phyloP scores from a whole-genome alignment of 2,329 filamentous ascomycete genomes.

The Penicillium sp. region DNA sequence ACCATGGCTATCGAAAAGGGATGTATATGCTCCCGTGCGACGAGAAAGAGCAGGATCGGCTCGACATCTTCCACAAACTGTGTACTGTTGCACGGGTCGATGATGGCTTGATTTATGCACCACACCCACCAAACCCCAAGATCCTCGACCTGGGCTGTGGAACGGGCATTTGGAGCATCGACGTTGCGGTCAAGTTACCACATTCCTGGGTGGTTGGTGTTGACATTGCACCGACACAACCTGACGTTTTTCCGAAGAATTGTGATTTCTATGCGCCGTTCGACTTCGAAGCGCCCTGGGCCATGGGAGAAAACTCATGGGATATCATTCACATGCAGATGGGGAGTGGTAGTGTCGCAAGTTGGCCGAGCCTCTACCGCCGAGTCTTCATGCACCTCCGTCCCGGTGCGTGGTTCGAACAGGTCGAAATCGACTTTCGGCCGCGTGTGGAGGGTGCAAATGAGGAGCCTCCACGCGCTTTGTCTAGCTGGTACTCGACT shows the following conservation, averaged over 20 bases:
- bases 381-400: constrained; percentile 70
- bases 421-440: constrained; percentile 81
- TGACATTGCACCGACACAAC: constrained; percentile 61
- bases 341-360: constrained; percentile 71
- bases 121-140: constrained; percentile 43
- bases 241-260: constrained; percentile 66
- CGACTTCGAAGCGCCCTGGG: constrained; percentile 77
- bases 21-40: constrained; percentile 77
- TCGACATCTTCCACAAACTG: constrained; percentile 79
- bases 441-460: constrained; percentile 61
- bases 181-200: constrained; percentile 68
- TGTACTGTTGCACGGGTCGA: constrained; percentile 60
- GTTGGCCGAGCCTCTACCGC: constrained; percentile 71
- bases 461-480: constrained; percentile 43
- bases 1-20: constrained; percentile 63
- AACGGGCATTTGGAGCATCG: constrained; percentile 87
- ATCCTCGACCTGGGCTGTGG: constrained; percentile 72
- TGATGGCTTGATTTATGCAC: constrained; percentile 44
- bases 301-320: constrained; percentile 62
- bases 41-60: constrained; percentile 69
- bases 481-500: constrained; percentile 66
- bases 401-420: constrained; percentile 75
- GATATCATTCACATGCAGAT: constrained; percentile 81
- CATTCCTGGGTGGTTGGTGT: constrained; percentile 58
- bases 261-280: constrained; percentile 63